phyloP scores from a whole-genome alignment of 768 basidiomycete species.

The Amanita inopinata region DNA sequence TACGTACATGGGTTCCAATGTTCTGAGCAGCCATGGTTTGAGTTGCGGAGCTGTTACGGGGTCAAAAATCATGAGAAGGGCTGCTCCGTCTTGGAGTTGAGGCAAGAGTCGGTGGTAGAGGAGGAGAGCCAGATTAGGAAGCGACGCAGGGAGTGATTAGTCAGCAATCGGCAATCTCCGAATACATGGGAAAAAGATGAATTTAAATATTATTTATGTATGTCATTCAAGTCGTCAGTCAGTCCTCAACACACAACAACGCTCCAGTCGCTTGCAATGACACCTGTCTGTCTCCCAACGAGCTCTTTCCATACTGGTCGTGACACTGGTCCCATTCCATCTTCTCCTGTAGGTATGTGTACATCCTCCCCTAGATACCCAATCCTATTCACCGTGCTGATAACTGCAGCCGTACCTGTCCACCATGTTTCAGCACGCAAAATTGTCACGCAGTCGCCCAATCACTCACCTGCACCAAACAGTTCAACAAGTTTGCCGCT shows the following conservation, averaged over 20 bases:
- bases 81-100: background rate
- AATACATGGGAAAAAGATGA: slow-evolving; percentile 2
- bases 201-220: background rate
- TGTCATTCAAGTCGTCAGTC: slow-evolving; percentile 15
- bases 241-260: slow-evolving; percentile 36
- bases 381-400: slow-evolving; percentile 62
- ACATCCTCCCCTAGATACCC: slow-evolving; percentile 64
- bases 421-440: slow-evolving; percentile 15
- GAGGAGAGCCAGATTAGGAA: background rate
- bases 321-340: slow-evolving; percentile 77
- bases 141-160: background rate
- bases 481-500: slow-evolving; percentile 69
- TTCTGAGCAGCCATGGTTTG: slow-evolving; percentile 82
- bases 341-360: slow-evolving; percentile 50
- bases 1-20: slow-evolving; percentile 83
- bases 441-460: background rate
- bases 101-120: background rate
- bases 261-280: slow-evolving; percentile 74
- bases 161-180: slow-evolving; percentile 2
- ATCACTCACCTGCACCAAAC: slow-evolving; percentile 62
- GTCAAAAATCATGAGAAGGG: slow-evolving; percentile 70
- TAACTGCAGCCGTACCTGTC: slow-evolving; percentile 69
- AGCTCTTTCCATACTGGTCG: slow-evolving; percentile 61
- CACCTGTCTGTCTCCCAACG: slow-evolving; percentile 74
- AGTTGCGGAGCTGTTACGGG: slow-evolving; percentile 53